phyloP scores from a whole-genome alignment of 106 monocot species.

The Iris macrosiphon region DNA sequence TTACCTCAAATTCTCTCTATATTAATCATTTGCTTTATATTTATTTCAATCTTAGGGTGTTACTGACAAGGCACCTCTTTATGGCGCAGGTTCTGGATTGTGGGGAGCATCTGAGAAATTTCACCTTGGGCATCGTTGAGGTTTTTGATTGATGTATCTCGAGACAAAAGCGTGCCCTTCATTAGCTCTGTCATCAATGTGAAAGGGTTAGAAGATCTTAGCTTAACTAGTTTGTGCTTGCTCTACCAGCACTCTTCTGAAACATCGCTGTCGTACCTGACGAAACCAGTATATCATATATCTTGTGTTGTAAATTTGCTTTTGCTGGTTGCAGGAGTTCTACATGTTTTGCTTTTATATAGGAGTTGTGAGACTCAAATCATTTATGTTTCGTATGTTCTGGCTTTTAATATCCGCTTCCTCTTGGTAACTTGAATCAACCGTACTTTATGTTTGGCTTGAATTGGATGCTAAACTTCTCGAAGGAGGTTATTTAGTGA shows the following conservation, averaged over 20 bases:
- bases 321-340: not conserved
- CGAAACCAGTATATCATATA: not conserved
- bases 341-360: too few relatives aligned
- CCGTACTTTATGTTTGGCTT: too few relatives aligned
- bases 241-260: constrained; percentile 2
- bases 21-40: not conserved
- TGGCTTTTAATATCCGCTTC: not conserved
- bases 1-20: not conserved
- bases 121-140: constrained; percentile 35
- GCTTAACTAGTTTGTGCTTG: constrained; percentile 9
- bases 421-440: too few relatives aligned
- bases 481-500: too few relatives aligned
- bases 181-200: constrained; percentile 4
- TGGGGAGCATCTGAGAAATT: constrained; percentile 62
- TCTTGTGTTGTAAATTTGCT: not conserved
- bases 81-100: constrained; percentile 40
- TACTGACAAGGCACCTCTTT: constrained; percentile 31
- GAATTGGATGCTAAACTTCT: too few relatives aligned
- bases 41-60: constrained; percentile 23
- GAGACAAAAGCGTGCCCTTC: not conserved
- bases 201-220: constrained; percentile 16
- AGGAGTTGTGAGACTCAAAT: too few relatives aligned
- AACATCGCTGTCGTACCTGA: not conserved
- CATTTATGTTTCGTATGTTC: constrained; percentile 8
- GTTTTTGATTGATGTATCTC: not conserved